Evolutionary conservation across 2,329 filamentous ascomycete genomes (phyloP), one percentile per base, ranked within the genome.

Genomic region (Neopestalotiopsis rosae): DNA sequence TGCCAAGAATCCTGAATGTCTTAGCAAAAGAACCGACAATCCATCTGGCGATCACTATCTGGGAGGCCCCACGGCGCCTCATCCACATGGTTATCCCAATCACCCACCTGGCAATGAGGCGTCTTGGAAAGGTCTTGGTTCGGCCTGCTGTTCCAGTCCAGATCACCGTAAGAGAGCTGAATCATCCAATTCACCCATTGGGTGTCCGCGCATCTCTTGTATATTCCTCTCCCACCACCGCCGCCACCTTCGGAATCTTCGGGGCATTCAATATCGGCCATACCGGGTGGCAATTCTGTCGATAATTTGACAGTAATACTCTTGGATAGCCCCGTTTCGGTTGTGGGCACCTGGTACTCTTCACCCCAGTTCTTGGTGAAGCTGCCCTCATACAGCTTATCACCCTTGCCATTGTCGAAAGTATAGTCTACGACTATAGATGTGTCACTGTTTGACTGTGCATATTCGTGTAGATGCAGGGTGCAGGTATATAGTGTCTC

Each of bases 401-500:
- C 30, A 5, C 32, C 61, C 13, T 20, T 30, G 20, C 38, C 61
- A 38, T 42, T 45, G 61, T 64, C 40, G 14, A 64, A 49, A 5
- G 24, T 30, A 45, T 64, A 64, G 4, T 30, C 38, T 13, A 64
- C 61, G 34, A 20, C 12, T 5, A 64, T 64, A 24, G 61, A 45
- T 5, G 24, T 24, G 20, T 49, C 38, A 2, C 32, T 30, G 6
- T 24, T 14, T 4, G 14, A 32, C 17, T 49, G 14, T 14, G 49
- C 38, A 30, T 64, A 64, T 38, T 64, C 61, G 34, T 64, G 38
- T 30, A 64, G 61, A 49, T 64, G 61, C 20, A 64, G 38, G 61
- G 45, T 64, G 61, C 61, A 64, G 17, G 38, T 64, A 24, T 64
- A 45, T 24, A n/a, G 32, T 4, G n/a, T 9, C n/a, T 40, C 5